Conservation (phyloP, 495 filamentous ascomycete species). For the Penicillium samsonianum region DNA sequence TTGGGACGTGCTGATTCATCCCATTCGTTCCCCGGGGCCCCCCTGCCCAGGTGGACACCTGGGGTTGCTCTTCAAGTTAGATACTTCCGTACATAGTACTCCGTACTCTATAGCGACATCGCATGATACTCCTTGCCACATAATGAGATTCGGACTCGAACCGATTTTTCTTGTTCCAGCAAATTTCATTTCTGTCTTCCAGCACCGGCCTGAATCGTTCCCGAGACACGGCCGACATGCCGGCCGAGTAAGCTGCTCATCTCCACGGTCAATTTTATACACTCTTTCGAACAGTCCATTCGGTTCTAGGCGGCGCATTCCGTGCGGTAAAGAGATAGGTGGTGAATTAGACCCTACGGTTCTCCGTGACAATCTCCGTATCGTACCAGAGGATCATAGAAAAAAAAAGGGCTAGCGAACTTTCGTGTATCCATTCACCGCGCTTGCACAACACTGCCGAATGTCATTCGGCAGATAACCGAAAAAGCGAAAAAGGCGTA, state of each 20-base stretch:
- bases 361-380: not conserved
- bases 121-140: not conserved
- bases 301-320: not conserved
- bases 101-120: not conserved
- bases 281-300: not conserved
- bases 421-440: not conserved
- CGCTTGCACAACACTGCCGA: not conserved
- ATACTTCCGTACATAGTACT: too few relatives aligned
- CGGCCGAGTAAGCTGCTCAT: not conserved
- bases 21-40: not conserved
- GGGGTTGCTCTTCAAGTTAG: not conserved
- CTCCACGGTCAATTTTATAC: not conserved
- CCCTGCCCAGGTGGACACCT: not conserved
- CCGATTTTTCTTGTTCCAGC: not conserved
- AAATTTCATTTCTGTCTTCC: not conserved
- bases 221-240: constrained; percentile 10
- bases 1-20: not conserved
- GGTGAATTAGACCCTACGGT: not conserved
- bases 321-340: not conserved
- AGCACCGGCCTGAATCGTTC: not conserved
- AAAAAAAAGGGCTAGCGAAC: not conserved
- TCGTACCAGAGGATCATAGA: not conserved
- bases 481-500: not conserved
- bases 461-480: not conserved
- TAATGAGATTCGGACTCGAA: not conserved